Evolutionary conservation across 176 grass and related monocot species (phyloP).

Genomic region (Aegilops sharonensis): DNA sequence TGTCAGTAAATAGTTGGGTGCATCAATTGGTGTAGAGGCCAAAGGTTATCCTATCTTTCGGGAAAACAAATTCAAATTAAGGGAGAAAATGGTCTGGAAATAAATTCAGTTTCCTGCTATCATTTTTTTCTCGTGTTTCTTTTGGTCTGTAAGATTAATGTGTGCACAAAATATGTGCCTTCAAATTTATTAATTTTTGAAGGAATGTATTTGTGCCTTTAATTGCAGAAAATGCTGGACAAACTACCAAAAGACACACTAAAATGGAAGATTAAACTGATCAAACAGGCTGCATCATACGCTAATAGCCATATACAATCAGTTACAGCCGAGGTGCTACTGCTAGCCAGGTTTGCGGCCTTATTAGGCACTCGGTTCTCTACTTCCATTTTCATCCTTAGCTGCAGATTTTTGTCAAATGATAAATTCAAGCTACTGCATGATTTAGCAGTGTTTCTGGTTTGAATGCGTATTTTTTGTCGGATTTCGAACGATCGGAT

Average conservation of each 20-base stretch:
- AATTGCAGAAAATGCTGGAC: slow-evolving; percentile 53
- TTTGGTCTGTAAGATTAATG: background rate
- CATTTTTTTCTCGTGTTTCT: background rate
- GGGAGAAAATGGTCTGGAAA: background rate
- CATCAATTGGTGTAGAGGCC: background rate
- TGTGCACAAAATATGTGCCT: background rate
- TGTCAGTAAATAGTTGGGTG: background rate
- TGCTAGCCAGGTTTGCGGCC: slow-evolving; percentile 44
- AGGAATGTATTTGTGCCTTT: background rate
- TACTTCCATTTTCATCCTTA: background rate
- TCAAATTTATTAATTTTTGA: background rate
- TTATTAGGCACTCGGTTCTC: background rate
- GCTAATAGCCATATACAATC: slow-evolving; percentile 50
- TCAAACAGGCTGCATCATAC: slow-evolving; percentile 45
- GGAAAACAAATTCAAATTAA: background rate
- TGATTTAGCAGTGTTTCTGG: background rate
- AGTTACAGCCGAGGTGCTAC: slow-evolving; percentile 54
- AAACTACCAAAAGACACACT: slow-evolving; percentile 60
- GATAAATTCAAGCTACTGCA: background rate
- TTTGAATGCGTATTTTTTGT: background rate
- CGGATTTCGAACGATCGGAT: background rate
- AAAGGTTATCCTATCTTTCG: background rate
- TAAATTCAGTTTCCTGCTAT: background rate
- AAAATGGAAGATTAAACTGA: slow-evolving; percentile 53
- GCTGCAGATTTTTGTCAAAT: background rate